phyloP scores from a whole-genome alignment of 805 yeast species.

The Cyberlindnera saturnus region DNA sequence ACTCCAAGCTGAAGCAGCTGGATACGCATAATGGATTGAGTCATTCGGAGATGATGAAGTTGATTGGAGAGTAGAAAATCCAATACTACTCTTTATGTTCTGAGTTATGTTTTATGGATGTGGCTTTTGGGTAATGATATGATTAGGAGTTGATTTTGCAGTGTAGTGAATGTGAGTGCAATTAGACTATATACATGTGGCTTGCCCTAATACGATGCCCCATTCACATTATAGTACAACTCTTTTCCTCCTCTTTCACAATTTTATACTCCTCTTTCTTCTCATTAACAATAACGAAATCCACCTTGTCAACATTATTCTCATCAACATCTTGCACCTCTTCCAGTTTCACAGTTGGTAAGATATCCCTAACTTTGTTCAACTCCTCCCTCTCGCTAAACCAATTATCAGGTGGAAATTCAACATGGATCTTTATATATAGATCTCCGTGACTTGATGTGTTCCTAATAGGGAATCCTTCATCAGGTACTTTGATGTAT shows the following conservation, averaged over 20 bases:
- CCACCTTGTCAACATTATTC: conserved; percentile 17
- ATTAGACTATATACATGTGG: too few species aligned
- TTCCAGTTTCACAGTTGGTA: conserved; percentile 35
- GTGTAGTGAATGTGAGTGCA: too few species aligned
- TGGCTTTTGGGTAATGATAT: neutral
- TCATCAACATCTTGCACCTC: conserved; percentile 26
- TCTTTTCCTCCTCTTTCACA: conserved; percentile 1
- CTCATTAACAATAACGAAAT: conserved; percentile 9
- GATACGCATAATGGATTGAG: conserved; percentile 18
- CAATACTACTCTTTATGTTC: neutral
- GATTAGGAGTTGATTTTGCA: neutral
- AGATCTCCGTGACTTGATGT: conserved; percentile 52
- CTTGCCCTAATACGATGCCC: neutral
- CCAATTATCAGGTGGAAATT: conserved; percentile 85
- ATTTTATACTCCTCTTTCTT: conserved; percentile 9
- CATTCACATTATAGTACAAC: conserved; percentile 12
- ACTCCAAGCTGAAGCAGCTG: conserved; percentile 13
- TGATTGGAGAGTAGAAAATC: conserved; percentile 15
- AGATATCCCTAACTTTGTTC: conserved; percentile 42
- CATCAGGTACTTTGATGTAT: conserved; percentile 52
- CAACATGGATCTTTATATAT: conserved; percentile 62
- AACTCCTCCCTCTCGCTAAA: conserved; percentile 66
- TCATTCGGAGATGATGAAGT: conserved; percentile 15
- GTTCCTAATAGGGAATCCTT: conserved; percentile 73
- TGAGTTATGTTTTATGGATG: neutral